These are phyloP conservation scores for Bryoglossum gracile DNA, from an alignment of 495 filamentous ascomycete species.

Conservation along the genomic window DNA sequence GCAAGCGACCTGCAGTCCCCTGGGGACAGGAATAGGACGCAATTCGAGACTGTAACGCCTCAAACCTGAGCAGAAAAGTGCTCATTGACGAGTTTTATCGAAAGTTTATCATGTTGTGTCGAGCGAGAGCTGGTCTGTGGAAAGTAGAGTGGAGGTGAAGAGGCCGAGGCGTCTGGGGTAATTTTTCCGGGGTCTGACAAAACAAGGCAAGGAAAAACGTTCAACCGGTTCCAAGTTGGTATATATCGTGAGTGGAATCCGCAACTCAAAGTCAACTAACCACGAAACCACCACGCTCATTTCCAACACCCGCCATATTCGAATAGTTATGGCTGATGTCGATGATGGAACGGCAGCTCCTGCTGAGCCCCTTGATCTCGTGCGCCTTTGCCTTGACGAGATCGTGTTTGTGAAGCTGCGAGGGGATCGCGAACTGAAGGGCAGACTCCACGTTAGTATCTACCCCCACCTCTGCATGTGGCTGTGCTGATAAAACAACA, in stretches of 20 bases:
- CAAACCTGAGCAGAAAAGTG: slow-evolving; percentile 16
- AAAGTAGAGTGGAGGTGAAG: background rate
- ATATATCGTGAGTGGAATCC: too few relatives aligned
- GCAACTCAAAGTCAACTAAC: slow-evolving; percentile 5
- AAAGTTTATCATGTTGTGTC: slow-evolving; percentile 5
- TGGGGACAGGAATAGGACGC: slow-evolving; percentile 17
- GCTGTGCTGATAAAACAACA: slow-evolving; percentile 31
- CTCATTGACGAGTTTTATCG: slow-evolving; percentile 16
- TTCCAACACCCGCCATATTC: background rate
- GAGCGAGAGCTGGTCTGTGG: background rate
- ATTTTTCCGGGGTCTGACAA: background rate
- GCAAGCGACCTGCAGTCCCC: slow-evolving; percentile 18
- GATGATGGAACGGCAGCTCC: slow-evolving; percentile 56
- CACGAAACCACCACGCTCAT: background rate
- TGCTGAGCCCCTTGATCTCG: slow-evolving; percentile 88
- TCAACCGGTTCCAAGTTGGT: too few relatives aligned
- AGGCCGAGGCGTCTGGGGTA: background rate
- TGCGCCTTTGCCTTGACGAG: slow-evolving; percentile 88
- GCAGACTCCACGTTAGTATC: slow-evolving; percentile 74
- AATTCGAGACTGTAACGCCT: slow-evolving; percentile 25
- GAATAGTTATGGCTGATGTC: slow-evolving; percentile 56
- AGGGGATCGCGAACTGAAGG: slow-evolving; percentile 92
- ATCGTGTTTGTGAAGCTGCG: slow-evolving; percentile 94
- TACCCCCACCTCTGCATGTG: background rate
- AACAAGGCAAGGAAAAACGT: too few relatives aligned